Percentiles rank a stretch among this genome's conserved stretches.
Evolutionary conservation across 2,329 filamentous ascomycete species (phyloP).

Genomic region (Neonectria magnoliae): DNA sequence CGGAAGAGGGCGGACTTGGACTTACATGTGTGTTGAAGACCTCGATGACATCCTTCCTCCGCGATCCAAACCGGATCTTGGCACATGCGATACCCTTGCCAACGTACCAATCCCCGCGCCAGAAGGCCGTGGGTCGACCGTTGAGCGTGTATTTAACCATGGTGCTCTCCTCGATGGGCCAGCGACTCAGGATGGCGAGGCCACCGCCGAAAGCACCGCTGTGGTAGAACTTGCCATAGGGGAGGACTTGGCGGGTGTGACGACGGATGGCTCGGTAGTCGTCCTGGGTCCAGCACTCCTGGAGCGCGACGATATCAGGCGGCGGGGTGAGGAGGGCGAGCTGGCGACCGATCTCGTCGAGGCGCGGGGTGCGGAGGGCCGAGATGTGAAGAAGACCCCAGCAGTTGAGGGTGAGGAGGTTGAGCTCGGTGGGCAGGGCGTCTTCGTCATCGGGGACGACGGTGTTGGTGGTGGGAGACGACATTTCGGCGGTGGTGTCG

Average conservation of each 20-base stretch:
- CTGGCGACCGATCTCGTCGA: slow-evolving; percentile 84
- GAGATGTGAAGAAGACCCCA: slow-evolving; percentile 94
- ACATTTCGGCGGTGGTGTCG: slow-evolving; percentile 31
- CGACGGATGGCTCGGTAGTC: slow-evolving; percentile 84
- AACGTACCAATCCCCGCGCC: slow-evolving; percentile 94
- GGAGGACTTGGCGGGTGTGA: slow-evolving; percentile 77
- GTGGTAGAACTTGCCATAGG: slow-evolving; percentile 92
- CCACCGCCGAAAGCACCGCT: slow-evolving; percentile 90
- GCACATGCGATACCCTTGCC: slow-evolving; percentile 93
- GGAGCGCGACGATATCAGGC: slow-evolving; percentile 89
- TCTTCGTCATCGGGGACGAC: slow-evolving; percentile 36
- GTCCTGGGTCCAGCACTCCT: slow-evolving; percentile 92
- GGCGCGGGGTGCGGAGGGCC: slow-evolving; percentile 78
- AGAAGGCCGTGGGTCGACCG: slow-evolving; percentile 92
- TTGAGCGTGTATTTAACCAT: slow-evolving; percentile 93
- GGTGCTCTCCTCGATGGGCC: slow-evolving; percentile 89
- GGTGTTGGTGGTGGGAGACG: slow-evolving; percentile 33
- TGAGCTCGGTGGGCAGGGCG: slow-evolving; percentile 68
- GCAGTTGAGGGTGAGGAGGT: slow-evolving; percentile 91
- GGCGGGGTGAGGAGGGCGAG: slow-evolving; percentile 73
- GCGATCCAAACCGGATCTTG: slow-evolving; percentile 75
- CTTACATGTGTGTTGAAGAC: slow-evolving; percentile 91
- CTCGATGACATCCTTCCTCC: slow-evolving; percentile 75
- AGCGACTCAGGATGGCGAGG: slow-evolving; percentile 87
- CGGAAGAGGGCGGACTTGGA: slow-evolving; percentile 6